These are phyloP conservation scores for Aspergillus fumigatus DNA, from an alignment of 2,329 filamentous ascomycete species.

Conservation along the genomic window DNA sequence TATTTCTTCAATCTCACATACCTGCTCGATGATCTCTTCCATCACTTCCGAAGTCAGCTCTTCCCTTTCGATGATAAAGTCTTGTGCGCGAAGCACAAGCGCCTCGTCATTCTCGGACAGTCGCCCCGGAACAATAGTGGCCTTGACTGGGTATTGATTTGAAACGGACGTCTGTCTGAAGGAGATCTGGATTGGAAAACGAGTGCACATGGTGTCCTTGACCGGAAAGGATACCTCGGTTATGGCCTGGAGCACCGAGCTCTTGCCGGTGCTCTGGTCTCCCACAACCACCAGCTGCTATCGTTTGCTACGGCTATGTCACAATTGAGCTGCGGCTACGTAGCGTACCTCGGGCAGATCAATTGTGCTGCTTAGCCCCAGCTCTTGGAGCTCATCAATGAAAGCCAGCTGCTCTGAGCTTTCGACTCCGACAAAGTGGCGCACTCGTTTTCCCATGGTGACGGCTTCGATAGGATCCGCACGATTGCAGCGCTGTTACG, in stretches of 20 bases:
- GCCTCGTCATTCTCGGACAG: neutral
- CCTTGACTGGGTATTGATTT: neutral
- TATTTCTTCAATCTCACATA: neutral
- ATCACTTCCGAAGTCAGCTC: slow-evolving; percentile 1
- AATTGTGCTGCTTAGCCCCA: slow-evolving; percentile 13
- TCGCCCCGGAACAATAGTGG: neutral
- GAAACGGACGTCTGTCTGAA: slow-evolving; percentile 3
- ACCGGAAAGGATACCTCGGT: slow-evolving; percentile 5
- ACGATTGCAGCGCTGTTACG: no score
- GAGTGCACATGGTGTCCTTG: slow-evolving; percentile 2
- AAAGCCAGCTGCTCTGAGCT: slow-evolving; percentile 24
- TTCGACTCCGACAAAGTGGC: slow-evolving; percentile 51
- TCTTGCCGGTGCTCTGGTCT: slow-evolving; percentile 8
- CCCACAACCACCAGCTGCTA: neutral
- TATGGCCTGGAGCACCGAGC: slow-evolving; percentile 9
- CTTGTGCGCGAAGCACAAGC: neutral
- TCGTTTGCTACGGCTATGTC: no score
- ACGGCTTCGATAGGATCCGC: no score
- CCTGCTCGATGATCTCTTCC: slow-evolving; percentile 2
- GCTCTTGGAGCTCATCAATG: slow-evolving; percentile 14
- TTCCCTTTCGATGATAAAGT: neutral
- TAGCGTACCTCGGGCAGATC: slow-evolving; percentile 12
- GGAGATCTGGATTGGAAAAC: slow-evolving; percentile 4
- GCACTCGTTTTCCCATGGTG: neutral
- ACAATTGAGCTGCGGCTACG: no score